Percentiles rank a stretch among this genome's conserved stretches.
Evolutionary conservation across 75 land plant species (phyloP).

Genomic region (Cryptomeria japonica): DNA sequence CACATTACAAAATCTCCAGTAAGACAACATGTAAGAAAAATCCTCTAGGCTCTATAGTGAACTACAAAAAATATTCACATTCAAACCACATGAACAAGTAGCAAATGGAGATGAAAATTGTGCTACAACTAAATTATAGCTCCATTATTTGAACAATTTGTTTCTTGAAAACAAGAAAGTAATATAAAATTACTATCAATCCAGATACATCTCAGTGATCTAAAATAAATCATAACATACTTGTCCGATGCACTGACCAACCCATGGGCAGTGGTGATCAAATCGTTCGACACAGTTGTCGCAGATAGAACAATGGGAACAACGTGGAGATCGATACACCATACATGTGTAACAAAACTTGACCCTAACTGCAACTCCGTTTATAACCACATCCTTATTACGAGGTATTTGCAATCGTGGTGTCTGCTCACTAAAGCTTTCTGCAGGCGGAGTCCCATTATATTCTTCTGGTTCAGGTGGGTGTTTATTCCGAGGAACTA

Average conservation of each 20-base stretch:
- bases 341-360: constrained; percentile 76
- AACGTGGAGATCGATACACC: constrained; percentile 70
- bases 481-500: constrained; percentile 47
- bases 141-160: neutral
- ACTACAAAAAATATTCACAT: neutral
- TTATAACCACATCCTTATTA: constrained; percentile 57
- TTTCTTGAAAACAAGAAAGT: neutral
- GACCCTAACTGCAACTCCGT: constrained; percentile 55
- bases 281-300: constrained; percentile 70
- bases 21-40: neutral
- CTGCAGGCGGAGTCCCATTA: constrained; percentile 17
- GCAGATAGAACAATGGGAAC: constrained; percentile 51
- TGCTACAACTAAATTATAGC: neutral
- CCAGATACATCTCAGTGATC: neutral
- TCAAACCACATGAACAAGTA: neutral
- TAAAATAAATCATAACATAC: constrained; percentile 25
- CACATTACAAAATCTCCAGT: neutral
- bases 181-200: neutral
- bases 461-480: constrained; percentile 37
- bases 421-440: constrained; percentile 15
- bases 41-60: neutral
- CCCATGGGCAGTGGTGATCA: constrained; percentile 88
- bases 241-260: constrained; percentile 75
- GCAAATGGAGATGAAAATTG: neutral
- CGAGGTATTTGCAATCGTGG: constrained; percentile 31